Percentiles rank a stretch among this genome's conserved stretches.
Conservation (phyloP, 305 asterid species). For the Andrographis paniculata region DNA sequence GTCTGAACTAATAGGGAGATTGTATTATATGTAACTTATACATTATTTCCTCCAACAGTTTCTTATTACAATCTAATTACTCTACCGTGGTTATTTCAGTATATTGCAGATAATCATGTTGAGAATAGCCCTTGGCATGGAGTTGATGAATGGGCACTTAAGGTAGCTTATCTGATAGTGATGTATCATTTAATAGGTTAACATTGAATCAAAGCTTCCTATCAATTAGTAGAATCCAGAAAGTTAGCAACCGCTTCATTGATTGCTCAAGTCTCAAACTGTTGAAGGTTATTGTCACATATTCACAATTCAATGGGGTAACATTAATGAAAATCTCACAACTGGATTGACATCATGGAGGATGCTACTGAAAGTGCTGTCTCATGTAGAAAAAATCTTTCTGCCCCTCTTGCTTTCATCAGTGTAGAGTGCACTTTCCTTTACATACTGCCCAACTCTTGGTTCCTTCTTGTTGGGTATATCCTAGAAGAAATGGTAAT, state of each 20-base stretch:
- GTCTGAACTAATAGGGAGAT: too few species aligned
- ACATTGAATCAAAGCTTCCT: too few species aligned
- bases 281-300: too few species aligned
- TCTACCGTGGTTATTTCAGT: constrained; percentile 36
- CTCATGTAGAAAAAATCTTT: not conserved
- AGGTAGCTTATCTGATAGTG: constrained; percentile 36
- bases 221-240: too few species aligned
- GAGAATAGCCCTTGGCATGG: constrained; percentile 92
- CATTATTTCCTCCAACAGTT: too few species aligned
- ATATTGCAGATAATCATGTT: constrained; percentile 59
- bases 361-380: not conserved
- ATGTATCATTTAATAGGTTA: constrained; percentile 5
- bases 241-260: too few species aligned
- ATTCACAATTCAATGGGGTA: not conserved
- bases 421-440: not conserved
- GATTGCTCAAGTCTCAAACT: too few species aligned
- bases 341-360: not conserved
- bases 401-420: not conserved
- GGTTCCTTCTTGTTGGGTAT: not conserved
- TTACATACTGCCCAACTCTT: not conserved
- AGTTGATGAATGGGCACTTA: constrained; percentile 71
- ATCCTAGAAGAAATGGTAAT: too few species aligned
- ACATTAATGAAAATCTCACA: not conserved
- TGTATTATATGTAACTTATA: too few species aligned
- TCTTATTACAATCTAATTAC: constrained; percentile 1